Percentiles rank a stretch among this genome's conserved stretches.
phyloP scores from a whole-genome alignment of 2,329 filamentous ascomycete genomes.

The Verticillium tricorpus region DNA sequence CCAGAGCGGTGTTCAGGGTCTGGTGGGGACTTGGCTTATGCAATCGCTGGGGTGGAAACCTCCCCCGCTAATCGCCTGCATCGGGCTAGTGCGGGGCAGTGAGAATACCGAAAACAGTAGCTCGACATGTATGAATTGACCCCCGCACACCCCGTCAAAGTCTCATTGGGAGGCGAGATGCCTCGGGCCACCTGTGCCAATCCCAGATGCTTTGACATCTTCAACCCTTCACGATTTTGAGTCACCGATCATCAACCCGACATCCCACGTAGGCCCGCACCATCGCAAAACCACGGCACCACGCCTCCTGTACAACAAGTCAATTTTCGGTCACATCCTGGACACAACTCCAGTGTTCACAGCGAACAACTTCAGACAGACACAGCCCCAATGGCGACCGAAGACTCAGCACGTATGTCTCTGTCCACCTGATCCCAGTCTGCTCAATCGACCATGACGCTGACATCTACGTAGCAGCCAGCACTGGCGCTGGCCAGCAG shows the following conservation, averaged over 20 bases:
- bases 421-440: background rate
- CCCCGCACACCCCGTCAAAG: background rate
- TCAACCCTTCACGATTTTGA: background rate
- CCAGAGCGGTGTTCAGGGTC: background rate
- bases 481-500: background rate
- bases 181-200: background rate
- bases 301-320: no score
- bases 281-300: background rate
- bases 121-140: background rate
- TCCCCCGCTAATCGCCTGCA: background rate
- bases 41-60: background rate
- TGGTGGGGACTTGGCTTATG: background rate
- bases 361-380: background rate
- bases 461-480: background rate
- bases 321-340: no score
- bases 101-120: background rate
- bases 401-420: background rate
- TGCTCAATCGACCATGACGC: background rate
- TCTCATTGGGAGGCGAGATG: background rate
- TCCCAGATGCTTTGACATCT: background rate
- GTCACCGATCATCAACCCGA: background rate
- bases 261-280: background rate
- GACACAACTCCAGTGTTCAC: no score
- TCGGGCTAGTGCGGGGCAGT: background rate
- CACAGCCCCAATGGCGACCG: background rate